phyloP scores from a whole-genome alignment of 208 protist species.

The Acanthamoeba culbertsoni region DNA sequence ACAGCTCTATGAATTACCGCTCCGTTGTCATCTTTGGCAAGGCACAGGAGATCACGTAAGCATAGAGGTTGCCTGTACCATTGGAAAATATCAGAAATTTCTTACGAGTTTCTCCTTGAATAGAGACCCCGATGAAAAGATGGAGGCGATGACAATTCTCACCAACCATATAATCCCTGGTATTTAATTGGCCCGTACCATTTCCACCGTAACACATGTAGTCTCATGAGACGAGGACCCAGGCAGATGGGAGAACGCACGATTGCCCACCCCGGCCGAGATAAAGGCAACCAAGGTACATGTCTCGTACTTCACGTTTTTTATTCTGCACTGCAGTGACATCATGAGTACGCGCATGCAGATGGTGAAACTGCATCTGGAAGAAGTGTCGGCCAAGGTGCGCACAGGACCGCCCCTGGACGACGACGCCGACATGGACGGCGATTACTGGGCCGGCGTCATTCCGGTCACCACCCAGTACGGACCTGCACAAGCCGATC shows the following conservation, averaged over 20 bases:
- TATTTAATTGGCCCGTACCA: neutral
- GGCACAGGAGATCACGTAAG: conserved; percentile 11
- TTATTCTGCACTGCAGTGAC: neutral
- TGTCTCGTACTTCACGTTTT: neutral
- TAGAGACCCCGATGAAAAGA: neutral
- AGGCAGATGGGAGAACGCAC: conserved; percentile 32
- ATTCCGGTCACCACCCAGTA: neutral
- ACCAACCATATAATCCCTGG: conserved; percentile 47
- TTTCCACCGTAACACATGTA: neutral
- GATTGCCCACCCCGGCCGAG: neutral
- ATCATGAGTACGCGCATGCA: neutral
- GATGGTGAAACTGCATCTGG: conserved; percentile 40
- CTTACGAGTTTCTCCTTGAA: too few relatives aligned
- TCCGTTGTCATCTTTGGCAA: conserved; percentile 49
- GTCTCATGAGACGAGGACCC: neutral
- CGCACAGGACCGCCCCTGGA: neutral
- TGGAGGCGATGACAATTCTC: conserved; percentile 22
- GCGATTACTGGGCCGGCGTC: neutral
- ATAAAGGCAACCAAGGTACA: conserved; percentile 47
- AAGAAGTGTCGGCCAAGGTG: conserved; percentile 30
- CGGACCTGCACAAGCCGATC: neutral
- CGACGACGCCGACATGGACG: neutral
- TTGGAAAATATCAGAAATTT: too few relatives aligned
- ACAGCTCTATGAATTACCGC: conserved; percentile 46
- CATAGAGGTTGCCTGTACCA: too few relatives aligned